Evolutionary conservation across 1,284 basidiomycete genomes (phyloP).

Genomic region (Moesziomyces sp.): DNA sequence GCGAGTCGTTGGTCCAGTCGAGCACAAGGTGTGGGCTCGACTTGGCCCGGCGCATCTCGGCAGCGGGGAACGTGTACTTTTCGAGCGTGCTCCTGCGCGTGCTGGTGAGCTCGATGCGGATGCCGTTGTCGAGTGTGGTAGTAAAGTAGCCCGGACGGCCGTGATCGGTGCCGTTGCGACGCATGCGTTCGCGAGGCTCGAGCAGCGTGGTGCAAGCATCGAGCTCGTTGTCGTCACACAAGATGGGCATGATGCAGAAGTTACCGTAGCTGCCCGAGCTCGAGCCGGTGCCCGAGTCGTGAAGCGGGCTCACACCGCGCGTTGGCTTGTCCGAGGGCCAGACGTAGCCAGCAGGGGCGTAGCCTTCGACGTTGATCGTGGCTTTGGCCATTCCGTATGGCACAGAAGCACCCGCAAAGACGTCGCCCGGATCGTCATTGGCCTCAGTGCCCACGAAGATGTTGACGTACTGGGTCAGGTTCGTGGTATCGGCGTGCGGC

Average conservation of each 20-base stretch:
- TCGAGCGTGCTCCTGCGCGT: constrained; percentile 55
- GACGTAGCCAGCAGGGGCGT: constrained; percentile 58
- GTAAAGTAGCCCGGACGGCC: constrained; percentile 60
- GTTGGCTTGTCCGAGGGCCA: constrained; percentile 40
- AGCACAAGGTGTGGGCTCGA: constrained; percentile 49
- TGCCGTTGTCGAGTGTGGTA: constrained; percentile 54
- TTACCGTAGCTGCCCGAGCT: constrained; percentile 56
- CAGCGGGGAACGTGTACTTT: constrained; percentile 52
- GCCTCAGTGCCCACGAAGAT: constrained; percentile 45
- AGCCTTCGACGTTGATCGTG: constrained; percentile 55
- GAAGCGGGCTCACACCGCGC: constrained; percentile 54
- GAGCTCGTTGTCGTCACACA: constrained; percentile 47
- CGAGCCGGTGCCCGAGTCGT: constrained; percentile 62
- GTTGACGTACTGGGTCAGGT: constrained; percentile 37
- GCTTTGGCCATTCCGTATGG: constrained; percentile 62
- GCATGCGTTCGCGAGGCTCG: constrained; percentile 46
- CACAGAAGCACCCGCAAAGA: constrained; percentile 54
- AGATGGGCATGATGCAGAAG: constrained; percentile 57
- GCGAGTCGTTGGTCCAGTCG: constrained; percentile 62
- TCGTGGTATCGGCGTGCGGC: neutral
- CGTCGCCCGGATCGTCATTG: constrained; percentile 46
- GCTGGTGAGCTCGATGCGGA: constrained; percentile 56
- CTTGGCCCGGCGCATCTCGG: constrained; percentile 25
- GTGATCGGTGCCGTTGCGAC: constrained; percentile 36
- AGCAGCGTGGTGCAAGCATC: constrained; percentile 53